phyloP scores from a whole-genome alignment of 495 filamentous ascomycete species.

The Coniosporium apollinis region DNA sequence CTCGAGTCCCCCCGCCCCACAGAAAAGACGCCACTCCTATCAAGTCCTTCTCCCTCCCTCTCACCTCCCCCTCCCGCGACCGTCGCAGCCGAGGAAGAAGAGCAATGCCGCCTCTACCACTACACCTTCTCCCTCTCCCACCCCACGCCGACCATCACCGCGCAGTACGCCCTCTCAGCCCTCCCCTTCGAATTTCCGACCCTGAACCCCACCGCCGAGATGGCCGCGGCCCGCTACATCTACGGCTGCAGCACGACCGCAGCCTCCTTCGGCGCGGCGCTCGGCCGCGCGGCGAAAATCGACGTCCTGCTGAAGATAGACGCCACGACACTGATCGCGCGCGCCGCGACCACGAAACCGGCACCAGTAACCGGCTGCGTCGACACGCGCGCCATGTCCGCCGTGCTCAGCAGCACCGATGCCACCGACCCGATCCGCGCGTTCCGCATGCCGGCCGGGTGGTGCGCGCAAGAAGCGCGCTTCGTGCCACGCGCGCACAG shows the following conservation, averaged over 20 bases:
- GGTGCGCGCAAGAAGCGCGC: conserved; percentile 46
- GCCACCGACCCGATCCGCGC: conserved; percentile 36
- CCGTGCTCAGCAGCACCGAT: conserved; percentile 28
- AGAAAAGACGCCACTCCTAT: conserved; percentile 2
- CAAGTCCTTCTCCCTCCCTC: too few species aligned
- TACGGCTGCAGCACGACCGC: conserved; percentile 37
- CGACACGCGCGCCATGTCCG: conserved; percentile 30
- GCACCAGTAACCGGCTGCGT: conserved; percentile 34
- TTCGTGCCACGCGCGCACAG: conserved; percentile 35
- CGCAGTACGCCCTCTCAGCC: conserved; percentile 43
- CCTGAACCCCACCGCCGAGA: conserved; percentile 31
- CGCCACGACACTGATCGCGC: conserved; percentile 28
- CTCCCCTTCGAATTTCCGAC: conserved; percentile 50
- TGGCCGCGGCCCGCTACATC: conserved; percentile 35
- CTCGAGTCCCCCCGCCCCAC: conserved; percentile 12
- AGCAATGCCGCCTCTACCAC: conserved; percentile 50
- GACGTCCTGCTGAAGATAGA: conserved; percentile 44
- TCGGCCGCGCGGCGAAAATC: conserved; percentile 42
- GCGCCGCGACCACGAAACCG: conserved; percentile 26
- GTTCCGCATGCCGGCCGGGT: conserved; percentile 37
- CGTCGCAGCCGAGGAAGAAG: conserved; percentile 28
- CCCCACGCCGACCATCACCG: conserved; percentile 23
- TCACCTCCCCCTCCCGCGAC: neutral
- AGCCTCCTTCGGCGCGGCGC: conserved; percentile 30
- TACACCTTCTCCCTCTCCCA: conserved; percentile 34